Conservation (phyloP, 371 early-diverging fungal genomes). For the Capillidium heterosporum region DNA sequence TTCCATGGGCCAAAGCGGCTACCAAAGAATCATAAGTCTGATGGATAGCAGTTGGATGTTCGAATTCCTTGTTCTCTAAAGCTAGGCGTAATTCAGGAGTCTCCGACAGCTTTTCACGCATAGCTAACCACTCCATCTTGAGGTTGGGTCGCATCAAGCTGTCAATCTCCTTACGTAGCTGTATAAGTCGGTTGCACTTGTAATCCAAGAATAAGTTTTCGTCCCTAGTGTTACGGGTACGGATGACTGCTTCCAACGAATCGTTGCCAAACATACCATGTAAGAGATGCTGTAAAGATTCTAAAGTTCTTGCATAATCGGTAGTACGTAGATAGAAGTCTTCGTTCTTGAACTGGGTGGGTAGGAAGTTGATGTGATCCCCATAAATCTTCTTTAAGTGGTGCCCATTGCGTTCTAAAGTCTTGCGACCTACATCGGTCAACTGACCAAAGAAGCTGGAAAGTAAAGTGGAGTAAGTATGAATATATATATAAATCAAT, state of each 20-base stretch:
- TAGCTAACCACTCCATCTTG: neutral
- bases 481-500: neutral
- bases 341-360: slow-evolving; percentile 14
- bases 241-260: slow-evolving; percentile 11
- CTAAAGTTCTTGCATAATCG: slow-evolving; percentile 49
- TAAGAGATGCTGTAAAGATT: slow-evolving; percentile 49
- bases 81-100: slow-evolving; percentile 13
- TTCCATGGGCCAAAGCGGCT: slow-evolving; percentile 23
- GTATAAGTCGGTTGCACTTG: slow-evolving; percentile 18
- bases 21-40: slow-evolving; percentile 16
- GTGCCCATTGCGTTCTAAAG: slow-evolving; percentile 32
- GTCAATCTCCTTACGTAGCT: slow-evolving; percentile 15
- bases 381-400: slow-evolving; percentile 42
- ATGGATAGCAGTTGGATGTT: neutral
- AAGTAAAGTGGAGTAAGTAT: neutral
- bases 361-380: slow-evolving; percentile 23
- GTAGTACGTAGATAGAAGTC: slow-evolving; percentile 39
- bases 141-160: neutral
- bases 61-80: slow-evolving; percentile 12
- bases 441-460: slow-evolving; percentile 51
- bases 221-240: slow-evolving; percentile 17
- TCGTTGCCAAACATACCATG: slow-evolving; percentile 44
- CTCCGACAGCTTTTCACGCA: neutral
- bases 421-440: slow-evolving; percentile 47
- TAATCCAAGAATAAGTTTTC: slow-evolving; percentile 25